Evolutionary conservation across 2,329 filamentous ascomycete genomes (phyloP).

Genomic region (Aspergillus hiratsukae): DNA sequence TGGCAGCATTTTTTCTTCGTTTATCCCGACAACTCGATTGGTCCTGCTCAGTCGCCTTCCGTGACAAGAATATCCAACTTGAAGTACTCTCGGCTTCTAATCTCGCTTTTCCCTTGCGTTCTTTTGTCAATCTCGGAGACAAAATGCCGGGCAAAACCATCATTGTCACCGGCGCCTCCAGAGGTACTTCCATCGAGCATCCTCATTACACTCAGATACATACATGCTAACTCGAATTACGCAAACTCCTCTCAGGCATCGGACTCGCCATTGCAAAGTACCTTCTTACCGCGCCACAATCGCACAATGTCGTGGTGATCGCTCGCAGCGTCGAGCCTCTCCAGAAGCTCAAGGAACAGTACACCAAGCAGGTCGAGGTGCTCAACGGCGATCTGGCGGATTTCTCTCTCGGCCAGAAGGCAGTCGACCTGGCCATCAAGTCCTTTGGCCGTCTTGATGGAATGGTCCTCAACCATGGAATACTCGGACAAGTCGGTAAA

Average conservation of each 20-base stretch:
- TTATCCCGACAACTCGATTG: background rate
- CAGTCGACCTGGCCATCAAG: slow-evolving; percentile 61
- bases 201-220: background rate
- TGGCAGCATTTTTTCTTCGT: background rate
- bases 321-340: slow-evolving; percentile 54
- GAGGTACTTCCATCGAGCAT: slow-evolving; percentile 41
- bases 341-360: slow-evolving; percentile 50
- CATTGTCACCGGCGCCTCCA: slow-evolving; percentile 64
- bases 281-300: slow-evolving; percentile 48
- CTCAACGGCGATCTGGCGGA: slow-evolving; percentile 57
- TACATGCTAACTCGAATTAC: slow-evolving; percentile 1
- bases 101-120: background rate
- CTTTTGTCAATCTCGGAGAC: background rate
- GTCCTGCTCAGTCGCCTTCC: background rate
- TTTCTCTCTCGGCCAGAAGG: slow-evolving; percentile 51
- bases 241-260: slow-evolving; percentile 45
- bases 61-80: background rate
- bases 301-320: slow-evolving; percentile 55
- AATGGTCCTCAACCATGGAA: slow-evolving; percentile 83
- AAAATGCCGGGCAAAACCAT: slow-evolving; percentile 59
- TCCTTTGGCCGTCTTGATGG: slow-evolving; percentile 72
- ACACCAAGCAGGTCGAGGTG: slow-evolving; percentile 52
- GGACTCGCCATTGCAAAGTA: slow-evolving; percentile 58
- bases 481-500: slow-evolving; percentile 68
- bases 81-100: slow-evolving; percentile 1